phyloP scores from a whole-genome alignment of 1,284 basidiomycete species.

The Caloboletus firmus region DNA sequence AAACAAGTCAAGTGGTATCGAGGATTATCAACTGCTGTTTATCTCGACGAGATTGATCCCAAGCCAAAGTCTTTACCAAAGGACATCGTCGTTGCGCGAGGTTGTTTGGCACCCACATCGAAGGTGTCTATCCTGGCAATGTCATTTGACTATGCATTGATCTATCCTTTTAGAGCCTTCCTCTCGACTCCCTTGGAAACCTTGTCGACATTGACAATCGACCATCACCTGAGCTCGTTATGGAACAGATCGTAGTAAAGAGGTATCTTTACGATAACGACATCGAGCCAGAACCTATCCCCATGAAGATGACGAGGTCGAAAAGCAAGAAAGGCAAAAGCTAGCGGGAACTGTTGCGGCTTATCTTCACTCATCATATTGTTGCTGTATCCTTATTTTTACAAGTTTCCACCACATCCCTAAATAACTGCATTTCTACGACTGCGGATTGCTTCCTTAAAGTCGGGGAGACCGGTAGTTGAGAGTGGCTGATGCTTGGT shows the following conservation, averaged over 20 bases:
- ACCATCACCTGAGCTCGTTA: slow-evolving; percentile 61
- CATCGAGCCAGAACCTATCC: slow-evolving; percentile 41
- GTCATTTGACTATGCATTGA: slow-evolving; percentile 1
- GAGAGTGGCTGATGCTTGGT: slow-evolving; percentile 72
- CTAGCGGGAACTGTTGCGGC: slow-evolving; percentile 14
- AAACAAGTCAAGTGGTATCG: slow-evolving; percentile 80
- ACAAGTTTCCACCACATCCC: slow-evolving; percentile 11
- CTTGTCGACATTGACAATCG: slow-evolving; percentile 54
- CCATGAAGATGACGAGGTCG: slow-evolving; percentile 51
- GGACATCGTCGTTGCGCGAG: slow-evolving; percentile 48
- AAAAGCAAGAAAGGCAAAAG: slow-evolving; percentile 44
- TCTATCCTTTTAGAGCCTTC: slow-evolving; percentile 48
- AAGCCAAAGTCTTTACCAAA: slow-evolving; percentile 45
- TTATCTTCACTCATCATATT: slow-evolving; percentile 26
- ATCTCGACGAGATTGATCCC: slow-evolving; percentile 58
- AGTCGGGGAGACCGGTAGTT: slow-evolving; percentile 27
- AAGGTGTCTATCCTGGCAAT: slow-evolving; percentile 50
- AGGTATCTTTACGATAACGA: slow-evolving; percentile 85
- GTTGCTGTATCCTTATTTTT: slow-evolving; percentile 37
- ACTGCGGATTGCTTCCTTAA: slow-evolving; percentile 2
- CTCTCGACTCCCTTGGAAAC: slow-evolving; percentile 77
- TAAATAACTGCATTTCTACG: background rate
- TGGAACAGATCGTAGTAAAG: slow-evolving; percentile 71
- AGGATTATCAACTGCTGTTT: slow-evolving; percentile 61
- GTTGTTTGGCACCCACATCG: slow-evolving; percentile 62